Percentiles rank a stretch among this genome's conserved stretches.
These are phyloP conservation scores for Beverwykella pulmonaria DNA, from an alignment of 495 filamentous ascomycete genomes.

Conservation along the genomic window DNA sequence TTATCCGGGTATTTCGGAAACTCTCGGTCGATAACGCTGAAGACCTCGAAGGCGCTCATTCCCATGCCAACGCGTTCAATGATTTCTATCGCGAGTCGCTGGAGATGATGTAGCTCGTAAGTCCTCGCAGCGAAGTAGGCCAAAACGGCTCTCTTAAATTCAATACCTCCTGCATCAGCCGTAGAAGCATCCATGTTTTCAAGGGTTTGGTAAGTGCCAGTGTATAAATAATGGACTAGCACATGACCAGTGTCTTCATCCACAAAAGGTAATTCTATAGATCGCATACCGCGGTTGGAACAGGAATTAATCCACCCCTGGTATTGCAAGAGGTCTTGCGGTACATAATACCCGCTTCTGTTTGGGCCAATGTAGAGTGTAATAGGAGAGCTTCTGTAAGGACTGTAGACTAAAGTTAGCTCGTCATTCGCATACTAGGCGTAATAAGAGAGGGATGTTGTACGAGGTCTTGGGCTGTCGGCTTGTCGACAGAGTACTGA, in stretches of 20 bases:
- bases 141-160: constrained; percentile 15
- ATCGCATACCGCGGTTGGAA: neutral
- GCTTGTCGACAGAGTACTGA: no score
- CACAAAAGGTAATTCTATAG: neutral
- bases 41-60: constrained; percentile 6
- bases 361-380: constrained; percentile 9
- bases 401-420: constrained; percentile 14
- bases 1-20: neutral
- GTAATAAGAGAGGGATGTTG: neutral
- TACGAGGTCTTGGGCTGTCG: constrained; percentile 23
- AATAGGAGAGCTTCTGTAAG: constrained; percentile 12
- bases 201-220: constrained; percentile 22
- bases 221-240: constrained; percentile 23
- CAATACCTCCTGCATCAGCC: neutral
- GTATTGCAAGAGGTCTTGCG: constrained; percentile 14
- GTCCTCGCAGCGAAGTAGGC: constrained; percentile 3
- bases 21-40: neutral
- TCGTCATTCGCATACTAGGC: neutral
- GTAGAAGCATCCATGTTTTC: neutral
- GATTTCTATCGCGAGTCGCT: constrained; percentile 10
- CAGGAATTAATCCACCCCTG: neutral
- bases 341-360: constrained; percentile 4
- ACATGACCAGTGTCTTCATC: constrained; percentile 24
- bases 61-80: neutral
- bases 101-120: constrained; percentile 4